These are phyloP conservation scores for Diplosphaera chodatii DNA, from an alignment of 139 green algal genomes.

Conservation along the genomic window DNA sequence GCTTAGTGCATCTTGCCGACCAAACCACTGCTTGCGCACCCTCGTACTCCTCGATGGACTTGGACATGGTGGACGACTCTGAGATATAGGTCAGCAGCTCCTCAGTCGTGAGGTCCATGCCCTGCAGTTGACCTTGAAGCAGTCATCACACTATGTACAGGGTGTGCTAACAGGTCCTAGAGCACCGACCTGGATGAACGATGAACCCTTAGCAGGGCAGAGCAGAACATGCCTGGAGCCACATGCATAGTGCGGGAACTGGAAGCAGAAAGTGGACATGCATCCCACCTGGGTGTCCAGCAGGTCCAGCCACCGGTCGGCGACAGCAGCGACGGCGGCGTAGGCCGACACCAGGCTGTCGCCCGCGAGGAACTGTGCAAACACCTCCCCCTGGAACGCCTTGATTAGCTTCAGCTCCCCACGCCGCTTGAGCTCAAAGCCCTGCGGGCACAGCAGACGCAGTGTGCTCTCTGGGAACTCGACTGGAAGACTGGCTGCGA, in stretches of 20 bases:
- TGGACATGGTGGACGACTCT: conserved; percentile 92
- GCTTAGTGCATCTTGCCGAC: too few species aligned
- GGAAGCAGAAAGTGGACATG: too few species aligned
- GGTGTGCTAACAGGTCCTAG: too few species aligned
- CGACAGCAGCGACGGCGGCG: conserved; percentile 77
- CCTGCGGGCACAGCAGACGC: conserved; percentile 37
- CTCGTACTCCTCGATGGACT: conserved; percentile 90
- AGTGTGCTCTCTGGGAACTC: too few species aligned
- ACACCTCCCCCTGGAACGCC: conserved; percentile 95
- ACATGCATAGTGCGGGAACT: too few species aligned
- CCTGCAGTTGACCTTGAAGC: conserved; percentile 34
- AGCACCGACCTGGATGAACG: too few species aligned
- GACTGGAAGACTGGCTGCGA: too few species aligned
- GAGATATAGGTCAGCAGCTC: conserved; percentile 91
- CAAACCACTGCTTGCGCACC: too few species aligned
- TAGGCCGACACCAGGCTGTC: conserved; percentile 86
- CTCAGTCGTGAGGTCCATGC: conserved; percentile 74
- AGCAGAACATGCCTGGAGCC: too few species aligned
- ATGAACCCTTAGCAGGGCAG: too few species aligned
- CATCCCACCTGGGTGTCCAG: conserved; percentile 84
- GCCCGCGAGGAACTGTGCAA: conserved; percentile 89
- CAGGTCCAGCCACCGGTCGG: conserved; percentile 95
- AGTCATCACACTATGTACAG: too few species aligned
- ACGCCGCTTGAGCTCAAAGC: conserved; percentile 92
- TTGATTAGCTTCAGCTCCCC: conserved; percentile 99